Percentiles rank a stretch among this genome's conserved stretches.
Evolutionary conservation across 306 rosid genomes (phyloP).

Genomic region (Herpetospermum pedunculosum): DNA sequence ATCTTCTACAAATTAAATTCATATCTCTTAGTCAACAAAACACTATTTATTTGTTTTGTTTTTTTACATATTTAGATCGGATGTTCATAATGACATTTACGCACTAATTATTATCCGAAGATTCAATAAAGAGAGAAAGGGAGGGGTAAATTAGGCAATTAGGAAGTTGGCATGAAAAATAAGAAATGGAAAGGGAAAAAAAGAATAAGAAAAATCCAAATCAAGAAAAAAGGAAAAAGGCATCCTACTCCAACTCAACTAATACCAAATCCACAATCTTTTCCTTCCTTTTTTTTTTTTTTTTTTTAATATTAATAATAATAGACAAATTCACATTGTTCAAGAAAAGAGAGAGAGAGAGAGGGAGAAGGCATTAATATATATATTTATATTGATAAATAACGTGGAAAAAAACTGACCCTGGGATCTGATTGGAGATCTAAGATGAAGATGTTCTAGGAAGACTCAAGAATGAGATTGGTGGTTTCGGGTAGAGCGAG

Average conservation of each 20-base stretch:
- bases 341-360: slow-evolving; percentile 13
- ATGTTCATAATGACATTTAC: too few species aligned
- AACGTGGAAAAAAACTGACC: slow-evolving; percentile 23
- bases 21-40: background rate
- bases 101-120: too few species aligned
- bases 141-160: too few species aligned
- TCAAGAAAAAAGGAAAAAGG: slow-evolving; percentile 31
- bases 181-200: background rate
- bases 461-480: slow-evolving; percentile 77
- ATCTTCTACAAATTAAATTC: background rate
- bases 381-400: slow-evolving; percentile 23
- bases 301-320: background rate
- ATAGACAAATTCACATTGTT: slow-evolving; percentile 23
- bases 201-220: background rate
- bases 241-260: slow-evolving; percentile 17
- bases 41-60: too few species aligned
- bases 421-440: slow-evolving; percentile 48
- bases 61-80: too few species aligned
- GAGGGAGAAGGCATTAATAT: slow-evolving; percentile 22
- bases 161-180: too few species aligned
- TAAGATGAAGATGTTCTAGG: slow-evolving; percentile 24
- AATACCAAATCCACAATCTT: slow-evolving; percentile 62
- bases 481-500: slow-evolving; percentile 55
- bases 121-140: too few species aligned
- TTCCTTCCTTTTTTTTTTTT: background rate